Evolutionary conservation across 2,329 filamentous ascomycete genomes (phyloP), one percentile per base, ranked within the genome.

Genomic region (Cladosporium sp.): DNA sequence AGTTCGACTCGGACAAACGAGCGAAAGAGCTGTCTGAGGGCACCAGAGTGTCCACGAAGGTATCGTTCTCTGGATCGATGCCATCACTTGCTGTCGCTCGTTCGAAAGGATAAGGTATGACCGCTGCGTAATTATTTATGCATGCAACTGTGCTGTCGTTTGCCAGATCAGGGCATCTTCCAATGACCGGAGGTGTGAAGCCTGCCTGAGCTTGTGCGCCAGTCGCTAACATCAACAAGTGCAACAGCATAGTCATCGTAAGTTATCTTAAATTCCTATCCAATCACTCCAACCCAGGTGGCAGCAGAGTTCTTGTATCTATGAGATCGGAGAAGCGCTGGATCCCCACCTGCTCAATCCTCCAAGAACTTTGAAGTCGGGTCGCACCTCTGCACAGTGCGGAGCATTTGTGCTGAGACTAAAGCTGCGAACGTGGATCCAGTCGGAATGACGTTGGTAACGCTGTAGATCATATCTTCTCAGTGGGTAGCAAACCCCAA

Each of bases 21-120:
- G 25, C 49, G 58, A 79, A 77, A 4, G 73, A 74, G 2, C 77
- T 74, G 54, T 76, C 77, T 1, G 74, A 69, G 10, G 68, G 67
- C 3, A 74, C 67, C 16, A 60, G 63, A 1, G 69, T 72, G 21
- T 67, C 61, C 1, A 68, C 65, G 25, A 69, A 70, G 14, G 68
- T 71, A 32, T 70, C 66, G 43, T 70, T 67, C 13, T 61, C 61
- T 5, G 67, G 66, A 46, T 66, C 65, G 7, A 34, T 16, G 13
- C 67, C 67, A 59, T 64, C 59, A 4, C 53, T 39, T 4, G 63
- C 58, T 6, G 61, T 48, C 5, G 66, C 66, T 36, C 67, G 65
- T 1, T 56, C 53, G 48, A 68, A 71, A 11, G 65, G 63, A 26
- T 66, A 66, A 14, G 70, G 67, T 30, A 71, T 62, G 23, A 70